Evolutionary conservation across 495 filamentous ascomycete genomes (phyloP).

Genomic region (Neurospora pannonica): DNA sequence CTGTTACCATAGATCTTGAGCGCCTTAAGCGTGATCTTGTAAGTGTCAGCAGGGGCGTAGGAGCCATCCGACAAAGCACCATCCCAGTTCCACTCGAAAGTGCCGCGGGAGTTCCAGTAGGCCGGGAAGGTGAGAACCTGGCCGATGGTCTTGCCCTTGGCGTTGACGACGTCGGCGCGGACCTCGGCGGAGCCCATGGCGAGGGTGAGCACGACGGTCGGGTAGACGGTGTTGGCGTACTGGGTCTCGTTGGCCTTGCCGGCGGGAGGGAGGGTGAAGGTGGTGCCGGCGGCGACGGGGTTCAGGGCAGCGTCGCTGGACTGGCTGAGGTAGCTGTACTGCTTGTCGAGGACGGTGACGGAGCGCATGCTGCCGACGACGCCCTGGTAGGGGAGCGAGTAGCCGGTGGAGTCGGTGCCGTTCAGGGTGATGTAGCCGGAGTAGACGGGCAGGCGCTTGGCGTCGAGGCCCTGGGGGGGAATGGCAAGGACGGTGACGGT

Average conservation of each 20-base stretch:
- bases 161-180: conserved; percentile 32
- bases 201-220: conserved; percentile 22
- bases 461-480: conserved; percentile 29
- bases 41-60: conserved; percentile 33
- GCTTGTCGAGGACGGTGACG: conserved; percentile 27
- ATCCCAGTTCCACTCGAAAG: conserved; percentile 24
- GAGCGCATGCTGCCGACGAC: conserved; percentile 36
- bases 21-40: conserved; percentile 35
- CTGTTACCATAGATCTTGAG: conserved; percentile 35
- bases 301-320: conserved; percentile 20
- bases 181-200: conserved; percentile 36
- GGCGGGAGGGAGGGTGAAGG: conserved; percentile 32
- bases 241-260: conserved; percentile 26
- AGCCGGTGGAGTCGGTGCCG: conserved; percentile 36
- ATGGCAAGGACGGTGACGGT: conserved; percentile 32
- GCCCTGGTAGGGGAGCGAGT: conserved; percentile 44
- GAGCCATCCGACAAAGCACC: conserved; percentile 33
- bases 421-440: conserved; percentile 44
- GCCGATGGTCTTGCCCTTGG: conserved; percentile 27
- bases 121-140: conserved; percentile 26
- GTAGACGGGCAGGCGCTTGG: conserved; percentile 39
- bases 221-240: conserved; percentile 18
- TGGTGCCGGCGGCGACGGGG: conserved; percentile 24
- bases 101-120: conserved; percentile 30
- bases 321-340: conserved; percentile 23